Conservation (phyloP, 768 basidiomycete genomes). For the Saitozyma sp. region DNA sequence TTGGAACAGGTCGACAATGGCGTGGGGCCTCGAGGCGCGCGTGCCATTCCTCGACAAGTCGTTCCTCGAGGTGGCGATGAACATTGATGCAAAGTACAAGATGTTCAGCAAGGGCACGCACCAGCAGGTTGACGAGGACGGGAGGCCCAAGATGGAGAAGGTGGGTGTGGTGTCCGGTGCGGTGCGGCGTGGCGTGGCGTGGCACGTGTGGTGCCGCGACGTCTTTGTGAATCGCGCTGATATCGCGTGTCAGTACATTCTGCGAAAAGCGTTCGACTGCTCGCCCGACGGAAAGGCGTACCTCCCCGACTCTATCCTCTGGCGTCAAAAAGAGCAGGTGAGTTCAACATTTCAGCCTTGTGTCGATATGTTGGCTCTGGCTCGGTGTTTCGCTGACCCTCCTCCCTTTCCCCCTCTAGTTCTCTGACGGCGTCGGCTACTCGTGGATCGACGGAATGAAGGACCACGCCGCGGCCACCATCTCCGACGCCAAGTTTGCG, state of each 20-base stretch:
- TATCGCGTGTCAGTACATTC: slow-evolving; percentile 67
- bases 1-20: slow-evolving; percentile 81
- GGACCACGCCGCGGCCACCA: slow-evolving; percentile 69
- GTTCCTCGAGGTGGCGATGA: slow-evolving; percentile 93
- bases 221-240: slow-evolving; percentile 7
- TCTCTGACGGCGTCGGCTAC: slow-evolving; percentile 97
- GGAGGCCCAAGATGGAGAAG: slow-evolving; percentile 93
- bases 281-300: slow-evolving; percentile 78
- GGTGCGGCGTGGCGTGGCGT: background rate
- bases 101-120: slow-evolving; percentile 78
- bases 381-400: background rate
- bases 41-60: slow-evolving; percentile 98
- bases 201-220: background rate
- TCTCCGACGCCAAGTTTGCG: slow-evolving; percentile 80
- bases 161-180: slow-evolving; percentile 53
- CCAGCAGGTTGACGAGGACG: slow-evolving; percentile 78
- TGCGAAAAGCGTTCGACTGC: slow-evolving; percentile 93
- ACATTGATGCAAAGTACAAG: slow-evolving; percentile 81
- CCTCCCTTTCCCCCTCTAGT: slow-evolving; percentile 58
- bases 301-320: slow-evolving; percentile 88
- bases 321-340: slow-evolving; percentile 86
- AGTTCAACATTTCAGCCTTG: background rate
- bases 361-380: too few relatives aligned
- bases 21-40: slow-evolving; percentile 97
- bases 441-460: slow-evolving; percentile 99